These are phyloP conservation scores for Fistulifera pelliculosa DNA, from an alignment of 108 stramenopile genomes.

Conservation along the genomic window DNA sequence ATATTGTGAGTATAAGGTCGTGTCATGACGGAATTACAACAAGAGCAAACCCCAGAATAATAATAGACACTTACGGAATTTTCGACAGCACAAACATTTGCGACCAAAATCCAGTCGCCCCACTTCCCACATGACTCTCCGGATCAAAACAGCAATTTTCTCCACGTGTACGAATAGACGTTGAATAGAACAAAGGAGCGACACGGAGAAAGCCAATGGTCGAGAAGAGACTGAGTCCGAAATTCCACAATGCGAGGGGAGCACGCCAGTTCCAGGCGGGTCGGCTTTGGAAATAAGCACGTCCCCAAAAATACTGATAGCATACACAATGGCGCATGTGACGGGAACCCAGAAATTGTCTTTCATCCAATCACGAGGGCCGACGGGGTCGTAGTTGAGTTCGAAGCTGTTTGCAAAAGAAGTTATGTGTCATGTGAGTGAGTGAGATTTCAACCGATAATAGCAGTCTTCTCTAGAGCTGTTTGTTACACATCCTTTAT, in stretches of 20 bases:
- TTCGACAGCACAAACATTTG: slow-evolving; percentile 90
- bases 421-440: background rate
- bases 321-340: slow-evolving; percentile 18
- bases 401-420: slow-evolving; percentile 24
- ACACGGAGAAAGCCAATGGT: slow-evolving; percentile 86
- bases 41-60: background rate
- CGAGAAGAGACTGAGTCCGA: slow-evolving; percentile 76
- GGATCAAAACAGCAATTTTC: slow-evolving; percentile 75
- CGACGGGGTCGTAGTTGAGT: slow-evolving; percentile 24
- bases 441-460: background rate
- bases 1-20: too few species aligned
- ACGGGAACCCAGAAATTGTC: slow-evolving; percentile 31
- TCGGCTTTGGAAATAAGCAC: slow-evolving; percentile 23
- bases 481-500: too few species aligned
- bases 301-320: slow-evolving; percentile 25
- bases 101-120: slow-evolving; percentile 85
- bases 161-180: slow-evolving; percentile 35
- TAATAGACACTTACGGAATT: slow-evolving; percentile 53
- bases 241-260: slow-evolving; percentile 79
- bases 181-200: slow-evolving; percentile 77
- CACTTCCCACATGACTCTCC: slow-evolving; percentile 48
- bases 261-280: slow-evolving; percentile 58
- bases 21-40: too few species aligned
- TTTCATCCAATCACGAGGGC: slow-evolving; percentile 34
- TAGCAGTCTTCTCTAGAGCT: background rate